Evolutionary conservation across 2,329 filamentous ascomycete species (phyloP).

Genomic region (Colletotrichum tropicicola): DNA sequence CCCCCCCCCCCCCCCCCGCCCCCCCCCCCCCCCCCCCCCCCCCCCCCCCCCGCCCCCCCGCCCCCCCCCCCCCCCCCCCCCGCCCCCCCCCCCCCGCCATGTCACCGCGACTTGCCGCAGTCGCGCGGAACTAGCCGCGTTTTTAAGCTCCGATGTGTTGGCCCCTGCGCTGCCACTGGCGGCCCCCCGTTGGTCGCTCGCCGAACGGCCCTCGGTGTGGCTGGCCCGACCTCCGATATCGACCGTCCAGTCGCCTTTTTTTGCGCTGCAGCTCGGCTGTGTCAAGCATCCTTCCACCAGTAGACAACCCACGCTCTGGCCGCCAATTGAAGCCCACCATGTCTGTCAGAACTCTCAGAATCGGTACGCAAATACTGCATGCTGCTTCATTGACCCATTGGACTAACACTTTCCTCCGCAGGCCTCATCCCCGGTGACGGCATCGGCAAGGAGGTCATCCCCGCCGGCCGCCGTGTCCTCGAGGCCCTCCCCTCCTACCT

Average conservation of each 20-base stretch:
- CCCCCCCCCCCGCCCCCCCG: too few relatives aligned
- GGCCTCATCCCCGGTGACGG: slow-evolving; percentile 97
- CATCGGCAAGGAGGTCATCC: slow-evolving; percentile 98
- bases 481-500: slow-evolving; percentile 93
- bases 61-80: too few relatives aligned
- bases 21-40: too few relatives aligned
- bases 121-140: slow-evolving; percentile 3
- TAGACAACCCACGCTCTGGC: background rate
- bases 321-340: slow-evolving; percentile 38
- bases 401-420: background rate
- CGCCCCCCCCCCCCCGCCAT: background rate
- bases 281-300: background rate
- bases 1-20: too few relatives aligned
- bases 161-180: background rate
- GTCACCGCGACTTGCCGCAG: slow-evolving; percentile 1
- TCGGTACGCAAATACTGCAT: slow-evolving; percentile 40
- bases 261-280: background rate
- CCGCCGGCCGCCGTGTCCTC: slow-evolving; percentile 88
- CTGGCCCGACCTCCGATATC: slow-evolving; percentile 29
- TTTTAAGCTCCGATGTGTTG: slow-evolving; percentile 9
- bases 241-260: slow-evolving; percentile 21
- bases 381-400: background rate
- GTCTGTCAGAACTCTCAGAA: slow-evolving; percentile 52
- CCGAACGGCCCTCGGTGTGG: slow-evolving; percentile 28
- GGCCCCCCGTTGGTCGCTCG: slow-evolving; percentile 21